Evolutionary conservation across 2,329 filamentous ascomycete species (phyloP), one percentile per base, ranked within the genome.

Genomic region (Lithohypha guttulata): DNA sequence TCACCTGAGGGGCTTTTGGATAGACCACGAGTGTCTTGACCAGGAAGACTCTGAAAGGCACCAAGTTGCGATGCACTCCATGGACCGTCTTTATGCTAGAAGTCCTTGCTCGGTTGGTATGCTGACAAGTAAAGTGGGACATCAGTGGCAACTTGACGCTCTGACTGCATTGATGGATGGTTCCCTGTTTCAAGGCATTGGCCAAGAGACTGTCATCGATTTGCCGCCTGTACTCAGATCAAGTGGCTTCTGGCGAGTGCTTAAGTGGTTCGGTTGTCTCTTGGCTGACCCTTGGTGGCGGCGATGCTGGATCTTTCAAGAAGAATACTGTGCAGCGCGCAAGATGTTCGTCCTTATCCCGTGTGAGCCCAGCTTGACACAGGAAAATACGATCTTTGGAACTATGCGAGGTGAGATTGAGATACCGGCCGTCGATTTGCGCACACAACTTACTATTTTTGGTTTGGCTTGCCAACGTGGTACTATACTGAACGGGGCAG

Each of bases 11-110:
- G 27, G 27, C n/a, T 40, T 40, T 20, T 40, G 37, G 37, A 6
- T 40, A 13, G 37, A 40, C 29, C 28, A 22, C 15, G 25, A 40
- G 21, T 40, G 37, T 18, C 29, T 40, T 22, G 15, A 40, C 18
- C 37, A 40, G 19, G 14, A 40, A n/a, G 29, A 40, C 15, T 10
- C 29, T 11, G 18, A 34, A 22, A 29, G 23, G 19, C 13, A 33
- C 11, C 18, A 33, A 11, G 13, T 40, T 20, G 37, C 37, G 5
- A 34, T 40, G 6, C 37, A 40, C 17, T 40, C 29, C 8, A 40
- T 40, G 37, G 3, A 40, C 21, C 20, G 29, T 3, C 19, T 40
- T 15, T 40, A 40, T 22, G 11, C 26, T 19, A 14, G 13, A 9
- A 40, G 37, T 25, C 14, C 20, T 14, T 23, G 26, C 23, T 22